A percentile compares a stretch with the other conserved stretches of the same genome.
Evolutionary conservation across 441 rosid species (phyloP).

Genomic region (Eutrema salsugineum): DNA sequence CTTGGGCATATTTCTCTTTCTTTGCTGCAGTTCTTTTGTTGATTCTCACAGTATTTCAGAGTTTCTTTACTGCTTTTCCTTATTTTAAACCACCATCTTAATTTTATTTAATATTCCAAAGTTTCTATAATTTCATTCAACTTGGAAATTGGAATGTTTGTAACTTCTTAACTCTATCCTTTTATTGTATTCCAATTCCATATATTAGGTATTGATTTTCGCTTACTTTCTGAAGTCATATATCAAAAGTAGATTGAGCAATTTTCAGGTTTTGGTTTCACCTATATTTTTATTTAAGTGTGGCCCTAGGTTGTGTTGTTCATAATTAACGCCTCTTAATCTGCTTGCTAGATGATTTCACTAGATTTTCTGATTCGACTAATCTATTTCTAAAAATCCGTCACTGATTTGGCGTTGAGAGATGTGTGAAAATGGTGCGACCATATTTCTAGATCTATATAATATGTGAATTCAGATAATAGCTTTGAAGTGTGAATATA

Average conservation of each 20-base stretch:
- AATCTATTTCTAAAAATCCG: background rate
- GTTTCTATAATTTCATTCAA: background rate
- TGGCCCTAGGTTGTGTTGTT: background rate
- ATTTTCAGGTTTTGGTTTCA: background rate
- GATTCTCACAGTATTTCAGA: conserved; percentile 67
- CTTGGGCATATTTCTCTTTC: conserved; percentile 82
- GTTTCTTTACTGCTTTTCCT: conserved; percentile 58
- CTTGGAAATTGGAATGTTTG: background rate
- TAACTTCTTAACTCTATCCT: background rate
- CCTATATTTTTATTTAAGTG: background rate
- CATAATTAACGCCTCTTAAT: conserved; percentile 1
- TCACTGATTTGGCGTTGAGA: background rate
- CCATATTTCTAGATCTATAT: too few relatives aligned
- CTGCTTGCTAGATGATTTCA: background rate
- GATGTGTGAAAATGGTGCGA: background rate
- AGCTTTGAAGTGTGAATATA: too few relatives aligned
- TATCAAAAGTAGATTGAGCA: background rate
- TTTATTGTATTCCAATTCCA: background rate
- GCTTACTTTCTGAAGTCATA: background rate
- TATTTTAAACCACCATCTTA: conserved; percentile 54
- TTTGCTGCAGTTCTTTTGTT: conserved; percentile 63
- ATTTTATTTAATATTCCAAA: conserved; percentile 2
- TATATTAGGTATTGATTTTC: background rate
- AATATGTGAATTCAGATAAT: too few relatives aligned
- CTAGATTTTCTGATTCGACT: background rate